Base-by-base conservation (phyloP, 2,329 filamentous ascomycete genomes). In the Aspergillus ibericus region DNA sequence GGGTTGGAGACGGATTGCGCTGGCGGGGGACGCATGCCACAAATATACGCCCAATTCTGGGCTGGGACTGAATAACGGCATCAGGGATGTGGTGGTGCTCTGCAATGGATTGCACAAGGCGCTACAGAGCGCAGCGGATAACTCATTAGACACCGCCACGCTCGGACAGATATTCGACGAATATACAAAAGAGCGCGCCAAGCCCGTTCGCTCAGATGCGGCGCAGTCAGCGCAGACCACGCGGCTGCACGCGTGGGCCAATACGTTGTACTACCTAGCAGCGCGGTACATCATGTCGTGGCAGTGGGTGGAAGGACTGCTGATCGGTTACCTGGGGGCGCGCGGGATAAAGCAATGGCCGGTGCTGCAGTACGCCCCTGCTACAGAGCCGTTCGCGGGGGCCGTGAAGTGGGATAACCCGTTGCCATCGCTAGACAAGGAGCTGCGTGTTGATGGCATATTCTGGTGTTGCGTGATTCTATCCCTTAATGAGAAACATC, bases 1-100 rank as follows among this genome's bases (percentile, higher is more conserved):
- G 76, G 74, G 70, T 55, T 67, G 62, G 6, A 72, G 75, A 1
- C 65, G 72, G 0, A 61, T 78, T 6, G 74, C 75, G 1, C 70
- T 79, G 0, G 69, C 63, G 0, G 76, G 77, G 0, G 77, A 79
- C 40, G 63, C 76, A 0, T 69, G 67, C 1, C 76, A 78, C 56
- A 78, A 78, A 40, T 72, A 73, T 50, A 77, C 75, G 0, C 74
- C 77, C 0, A 76, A 72, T 48, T 65, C 72, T 0, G 75, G 73
- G 0, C 64, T 68, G 13, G 46, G 46, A 0, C 71, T 70, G 35
- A 77, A 78, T 61, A 71, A 70, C 18, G 76, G 70, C 0, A 64
- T 78, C 1, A 67, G 72, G 34, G 74, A 77, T 52, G 53, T 66
- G 4, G 60, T 65, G 29, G 54, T 56, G 6, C 53, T 64, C 3